These are phyloP conservation scores for Trichophyton simii DNA, from an alignment of 2,329 filamentous ascomycete genomes.

Conservation along the genomic window DNA sequence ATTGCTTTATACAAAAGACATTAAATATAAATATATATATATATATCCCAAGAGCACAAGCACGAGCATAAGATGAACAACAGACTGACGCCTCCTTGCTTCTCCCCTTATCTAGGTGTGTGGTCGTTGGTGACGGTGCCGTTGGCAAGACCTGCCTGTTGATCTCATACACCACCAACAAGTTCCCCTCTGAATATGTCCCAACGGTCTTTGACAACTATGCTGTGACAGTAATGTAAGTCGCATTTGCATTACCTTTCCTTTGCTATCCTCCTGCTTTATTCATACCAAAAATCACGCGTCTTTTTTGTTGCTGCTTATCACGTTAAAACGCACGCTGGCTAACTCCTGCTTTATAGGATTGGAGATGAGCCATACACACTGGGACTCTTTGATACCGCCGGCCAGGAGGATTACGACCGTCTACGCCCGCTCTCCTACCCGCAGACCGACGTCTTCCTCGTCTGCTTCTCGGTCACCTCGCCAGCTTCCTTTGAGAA, in stretches of 20 bases:
- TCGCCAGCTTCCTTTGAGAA: constrained; percentile 98
- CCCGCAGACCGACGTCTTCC: constrained; percentile 95
- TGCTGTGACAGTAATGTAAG: constrained; percentile 96
- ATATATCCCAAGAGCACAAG: too few relatives aligned
- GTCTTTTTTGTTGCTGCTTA: background rate
- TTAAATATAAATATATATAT: background rate
- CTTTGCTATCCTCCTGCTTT: background rate
- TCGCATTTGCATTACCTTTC: constrained; percentile 29
- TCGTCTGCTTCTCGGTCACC: constrained; percentile 97
- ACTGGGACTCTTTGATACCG: constrained; percentile 92
- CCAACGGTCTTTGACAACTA: constrained; percentile 99
- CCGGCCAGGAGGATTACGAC: constrained; percentile 98
- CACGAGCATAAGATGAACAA: too few relatives aligned
- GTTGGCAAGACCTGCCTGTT: constrained; percentile 98
- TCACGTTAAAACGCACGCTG: background rate
- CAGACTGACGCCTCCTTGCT: background rate
- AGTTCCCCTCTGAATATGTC: constrained; percentile 99
- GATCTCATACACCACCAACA: constrained; percentile 99
- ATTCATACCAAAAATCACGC: background rate
- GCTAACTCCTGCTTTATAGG: constrained; percentile 41
- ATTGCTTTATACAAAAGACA: background rate
- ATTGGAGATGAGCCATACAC: constrained; percentile 99
- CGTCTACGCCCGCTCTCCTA: constrained; percentile 92
- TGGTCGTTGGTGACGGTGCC: constrained; percentile 97
- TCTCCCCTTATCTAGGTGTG: constrained; percentile 53